These are phyloP conservation scores for Trametes cingulata DNA, from an alignment of 768 basidiomycete genomes.

Conservation along the genomic window DNA sequence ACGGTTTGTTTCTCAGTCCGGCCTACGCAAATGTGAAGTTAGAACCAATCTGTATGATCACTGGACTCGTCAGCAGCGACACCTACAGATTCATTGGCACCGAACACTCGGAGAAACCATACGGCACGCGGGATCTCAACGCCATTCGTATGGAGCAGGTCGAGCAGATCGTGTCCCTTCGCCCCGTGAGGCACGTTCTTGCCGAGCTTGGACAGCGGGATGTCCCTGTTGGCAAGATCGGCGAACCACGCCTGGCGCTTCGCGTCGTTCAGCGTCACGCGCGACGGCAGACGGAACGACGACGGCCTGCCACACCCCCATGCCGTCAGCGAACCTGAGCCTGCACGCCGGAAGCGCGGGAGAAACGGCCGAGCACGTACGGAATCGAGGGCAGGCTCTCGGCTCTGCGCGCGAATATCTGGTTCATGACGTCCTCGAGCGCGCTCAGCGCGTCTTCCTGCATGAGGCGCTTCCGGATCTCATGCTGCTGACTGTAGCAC, in stretches of 20 bases:
- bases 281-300: constrained; percentile 77
- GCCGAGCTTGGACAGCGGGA: constrained; percentile 78
- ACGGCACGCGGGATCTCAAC: constrained; percentile 81
- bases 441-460: constrained; percentile 54
- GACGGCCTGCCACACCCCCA: constrained; percentile 50
- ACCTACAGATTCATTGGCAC: constrained; percentile 81
- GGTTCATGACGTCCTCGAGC: constrained; percentile 75
- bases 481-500: constrained; percentile 58
- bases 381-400: constrained; percentile 60
- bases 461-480: constrained; percentile 52
- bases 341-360: too few relatives aligned
- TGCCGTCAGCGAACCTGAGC: not conserved
- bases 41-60: not conserved
- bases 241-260: constrained; percentile 83
- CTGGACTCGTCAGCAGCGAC: not conserved
- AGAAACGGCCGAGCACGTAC: constrained; percentile 44
- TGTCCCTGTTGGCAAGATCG: constrained; percentile 77
- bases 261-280: constrained; percentile 78
- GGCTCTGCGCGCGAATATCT: constrained; percentile 65
- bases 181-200: constrained; percentile 87
- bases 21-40: constrained; percentile 42
- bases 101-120: constrained; percentile 86
- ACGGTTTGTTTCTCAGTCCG: constrained; percentile 72
- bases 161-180: constrained; percentile 82
- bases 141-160: constrained; percentile 72